phyloP scores from a whole-genome alignment of 306 rosid genomes.

The Abrus pulchellus region DNA sequence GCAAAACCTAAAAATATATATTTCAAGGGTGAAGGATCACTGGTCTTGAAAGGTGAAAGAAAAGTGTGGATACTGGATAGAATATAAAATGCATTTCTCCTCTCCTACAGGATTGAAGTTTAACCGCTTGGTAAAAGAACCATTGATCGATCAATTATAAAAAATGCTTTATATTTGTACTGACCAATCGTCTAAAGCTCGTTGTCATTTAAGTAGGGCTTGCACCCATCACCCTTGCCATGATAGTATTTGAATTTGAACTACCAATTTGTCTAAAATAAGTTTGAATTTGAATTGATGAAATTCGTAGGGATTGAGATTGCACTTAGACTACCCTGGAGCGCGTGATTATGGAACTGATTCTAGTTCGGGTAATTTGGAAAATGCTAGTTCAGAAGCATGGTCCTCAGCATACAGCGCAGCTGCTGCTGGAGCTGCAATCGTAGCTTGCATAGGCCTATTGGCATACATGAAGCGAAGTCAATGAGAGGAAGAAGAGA shows the following conservation, averaged over 20 bases:
- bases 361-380: conserved; percentile 50
- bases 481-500: background rate
- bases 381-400: conserved; percentile 62
- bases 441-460: conserved; percentile 73
- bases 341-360: conserved; percentile 44
- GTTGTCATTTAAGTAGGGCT: conserved; percentile 13
- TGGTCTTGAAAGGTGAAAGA: background rate
- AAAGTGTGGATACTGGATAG: background rate
- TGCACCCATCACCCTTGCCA: background rate
- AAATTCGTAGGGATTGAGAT: conserved; percentile 78
- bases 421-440: conserved; percentile 80
- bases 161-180: background rate
- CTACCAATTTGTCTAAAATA: background rate
- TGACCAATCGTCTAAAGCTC: background rate
- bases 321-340: conserved; percentile 89
- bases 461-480: conserved; percentile 65
- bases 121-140: background rate
- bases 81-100: background rate
- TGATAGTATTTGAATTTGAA: background rate
- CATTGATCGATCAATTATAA: conserved; percentile 5
- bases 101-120: conserved; percentile 8
- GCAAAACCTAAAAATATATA: background rate
- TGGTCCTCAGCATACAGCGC: conserved; percentile 71
- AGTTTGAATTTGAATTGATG: conserved; percentile 40
- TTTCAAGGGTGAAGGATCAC: background rate